Evolutionary conservation across 1,139 yeast genomes (phyloP).

Genomic region (Taphrina populina): DNA sequence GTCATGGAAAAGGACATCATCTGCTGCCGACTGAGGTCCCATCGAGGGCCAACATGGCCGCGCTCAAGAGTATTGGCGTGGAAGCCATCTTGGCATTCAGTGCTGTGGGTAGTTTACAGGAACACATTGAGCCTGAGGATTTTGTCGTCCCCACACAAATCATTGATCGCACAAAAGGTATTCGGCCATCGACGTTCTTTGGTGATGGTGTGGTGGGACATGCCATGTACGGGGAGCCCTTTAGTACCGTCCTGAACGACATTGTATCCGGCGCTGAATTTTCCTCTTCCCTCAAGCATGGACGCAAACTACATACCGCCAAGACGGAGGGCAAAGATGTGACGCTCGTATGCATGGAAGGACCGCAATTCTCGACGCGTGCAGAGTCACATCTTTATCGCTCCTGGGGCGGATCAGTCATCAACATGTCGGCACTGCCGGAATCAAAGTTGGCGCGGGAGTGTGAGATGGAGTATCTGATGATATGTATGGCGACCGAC

Average conservation of each 20-base stretch:
- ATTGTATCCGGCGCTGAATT: slow-evolving; percentile 62
- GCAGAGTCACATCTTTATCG: slow-evolving; percentile 93
- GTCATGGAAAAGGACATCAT: slow-evolving; percentile 92
- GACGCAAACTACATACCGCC: slow-evolving; percentile 57
- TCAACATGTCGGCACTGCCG: slow-evolving; percentile 92
- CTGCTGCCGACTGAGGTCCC: slow-evolving; percentile 91
- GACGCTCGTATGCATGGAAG: slow-evolving; percentile 95
- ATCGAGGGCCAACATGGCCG: slow-evolving; percentile 90
- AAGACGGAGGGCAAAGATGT: slow-evolving; percentile 59
- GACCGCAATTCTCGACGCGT: slow-evolving; percentile 95
- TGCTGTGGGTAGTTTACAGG: slow-evolving; percentile 94
- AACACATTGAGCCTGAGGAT: slow-evolving; percentile 86
- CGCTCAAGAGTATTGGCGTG: slow-evolving; percentile 82
- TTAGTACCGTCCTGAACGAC: slow-evolving; percentile 53
- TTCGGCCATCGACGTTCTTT: slow-evolving; percentile 84
- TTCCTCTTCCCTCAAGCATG: slow-evolving; percentile 58
- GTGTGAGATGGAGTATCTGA: slow-evolving; percentile 93
- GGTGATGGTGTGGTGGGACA: slow-evolving; percentile 94
- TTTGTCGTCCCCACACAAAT: slow-evolving; percentile 93
- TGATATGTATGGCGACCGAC: slow-evolving; percentile 98
- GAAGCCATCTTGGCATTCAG: slow-evolving; percentile 86
- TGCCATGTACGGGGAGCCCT: slow-evolving; percentile 96
- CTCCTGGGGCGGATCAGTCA: slow-evolving; percentile 89
- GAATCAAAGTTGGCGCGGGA: slow-evolving; percentile 96
- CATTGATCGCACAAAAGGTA: slow-evolving; percentile 95